These are phyloP conservation scores for Sphagnum fallax DNA, from an alignment of 228 moss, liverwort and hornwort species.

Conservation along the genomic window DNA sequence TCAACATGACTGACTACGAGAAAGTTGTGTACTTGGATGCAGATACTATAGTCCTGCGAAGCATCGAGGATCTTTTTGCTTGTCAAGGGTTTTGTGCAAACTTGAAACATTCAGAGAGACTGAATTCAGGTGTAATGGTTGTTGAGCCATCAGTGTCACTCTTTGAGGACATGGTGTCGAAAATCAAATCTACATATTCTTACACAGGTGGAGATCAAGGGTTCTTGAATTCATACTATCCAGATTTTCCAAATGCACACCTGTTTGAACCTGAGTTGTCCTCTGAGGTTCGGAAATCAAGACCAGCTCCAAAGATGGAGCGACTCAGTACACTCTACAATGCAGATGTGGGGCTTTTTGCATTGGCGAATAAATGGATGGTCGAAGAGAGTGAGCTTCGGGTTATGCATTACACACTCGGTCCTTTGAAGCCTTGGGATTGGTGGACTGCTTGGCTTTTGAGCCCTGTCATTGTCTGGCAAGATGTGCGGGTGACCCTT, in stretches of 20 bases:
- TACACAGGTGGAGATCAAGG: conserved; percentile 99
- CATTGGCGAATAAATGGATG: conserved; percentile 99
- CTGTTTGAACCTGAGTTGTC: conserved; percentile 64
- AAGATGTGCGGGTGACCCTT: conserved; percentile 79
- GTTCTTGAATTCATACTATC: conserved; percentile 83
- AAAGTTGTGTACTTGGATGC: conserved; percentile 95
- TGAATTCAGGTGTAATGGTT: conserved; percentile 98
- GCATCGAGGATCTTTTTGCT: conserved; percentile 78
- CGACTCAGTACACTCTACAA: conserved; percentile 88
- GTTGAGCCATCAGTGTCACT: conserved; percentile 78
- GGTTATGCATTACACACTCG: conserved; percentile 91
- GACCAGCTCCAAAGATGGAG: conserved; percentile 62
- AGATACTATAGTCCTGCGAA: conserved; percentile 81
- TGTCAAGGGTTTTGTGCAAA: conserved; percentile 96
- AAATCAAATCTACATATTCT: conserved; percentile 60
- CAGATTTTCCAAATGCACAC: conserved; percentile 73
- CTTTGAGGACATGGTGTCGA: conserved; percentile 85
- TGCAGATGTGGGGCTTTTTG: conserved; percentile 85
- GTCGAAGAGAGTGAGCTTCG: conserved; percentile 77
- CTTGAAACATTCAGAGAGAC: conserved; percentile 91
- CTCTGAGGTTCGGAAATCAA: conserved; percentile 46
- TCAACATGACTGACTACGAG: conserved; percentile 87
- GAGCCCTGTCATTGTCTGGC: conserved; percentile 83
- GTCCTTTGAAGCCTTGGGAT: conserved; percentile 97
- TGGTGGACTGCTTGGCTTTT: conserved; percentile 96